Conservation (phyloP, 2,329 filamentous ascomycete genomes). For the Alternaria triticimaculans region DNA sequence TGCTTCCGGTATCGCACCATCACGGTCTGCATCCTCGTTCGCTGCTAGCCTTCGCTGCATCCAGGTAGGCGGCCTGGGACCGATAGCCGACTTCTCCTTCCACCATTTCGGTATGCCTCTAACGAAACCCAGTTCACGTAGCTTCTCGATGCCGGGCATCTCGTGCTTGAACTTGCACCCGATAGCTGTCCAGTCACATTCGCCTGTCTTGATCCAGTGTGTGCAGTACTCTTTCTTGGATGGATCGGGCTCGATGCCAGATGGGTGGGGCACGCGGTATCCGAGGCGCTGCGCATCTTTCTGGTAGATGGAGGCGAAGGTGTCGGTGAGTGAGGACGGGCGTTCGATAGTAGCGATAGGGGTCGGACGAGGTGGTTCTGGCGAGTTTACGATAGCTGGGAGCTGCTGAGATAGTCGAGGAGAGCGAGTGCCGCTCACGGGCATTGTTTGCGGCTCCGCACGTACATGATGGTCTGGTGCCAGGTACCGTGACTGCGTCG, state of each 20-base stretch:
- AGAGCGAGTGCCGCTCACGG: background rate
- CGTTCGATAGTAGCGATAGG: background rate
- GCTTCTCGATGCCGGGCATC: constrained; percentile 77
- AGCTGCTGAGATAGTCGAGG: background rate
- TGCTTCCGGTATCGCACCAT: background rate
- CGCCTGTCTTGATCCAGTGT: constrained; percentile 86
- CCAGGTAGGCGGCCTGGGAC: constrained; percentile 27
- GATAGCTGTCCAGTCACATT: constrained; percentile 84
- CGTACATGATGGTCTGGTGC: constrained; percentile 30
- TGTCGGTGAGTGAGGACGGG: constrained; percentile 25
- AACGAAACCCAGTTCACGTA: constrained; percentile 72
- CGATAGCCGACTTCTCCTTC: constrained; percentile 53
- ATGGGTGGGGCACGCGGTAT: constrained; percentile 40
- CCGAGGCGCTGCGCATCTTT: constrained; percentile 35
- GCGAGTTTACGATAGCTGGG: background rate
- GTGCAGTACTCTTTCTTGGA: constrained; percentile 78
- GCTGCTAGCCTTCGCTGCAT: constrained; percentile 27
- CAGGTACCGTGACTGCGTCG: constrained; percentile 10
- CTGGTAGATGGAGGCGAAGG: constrained; percentile 34
- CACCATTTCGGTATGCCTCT: constrained; percentile 62
- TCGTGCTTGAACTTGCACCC: constrained; percentile 91
- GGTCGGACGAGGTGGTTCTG: background rate
- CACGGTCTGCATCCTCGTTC: background rate
- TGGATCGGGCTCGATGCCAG: constrained; percentile 49
- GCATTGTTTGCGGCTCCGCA: background rate